Evolutionary conservation across 2,329 filamentous ascomycete species (phyloP).

Genomic region (Amauroascus niger): DNA sequence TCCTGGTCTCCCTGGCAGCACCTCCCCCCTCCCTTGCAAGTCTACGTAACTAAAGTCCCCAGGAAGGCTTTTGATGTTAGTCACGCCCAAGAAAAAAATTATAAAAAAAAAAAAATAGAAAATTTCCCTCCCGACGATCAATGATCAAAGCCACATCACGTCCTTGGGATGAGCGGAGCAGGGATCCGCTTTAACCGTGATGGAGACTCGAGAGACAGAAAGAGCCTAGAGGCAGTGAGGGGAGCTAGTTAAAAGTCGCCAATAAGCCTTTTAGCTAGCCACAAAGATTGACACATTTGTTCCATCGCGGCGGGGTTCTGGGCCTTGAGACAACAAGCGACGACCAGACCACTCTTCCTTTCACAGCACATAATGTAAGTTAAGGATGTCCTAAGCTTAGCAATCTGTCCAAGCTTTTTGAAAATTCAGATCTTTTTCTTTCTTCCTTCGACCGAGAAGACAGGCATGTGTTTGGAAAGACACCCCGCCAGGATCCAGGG

Average conservation of each 20-base stretch:
- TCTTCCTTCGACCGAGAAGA: neutral
- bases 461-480: neutral
- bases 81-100: neutral
- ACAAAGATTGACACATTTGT: neutral
- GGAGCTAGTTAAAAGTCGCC: neutral
- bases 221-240: too few relatives aligned
- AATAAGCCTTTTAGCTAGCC: neutral
- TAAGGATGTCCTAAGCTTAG: too few relatives aligned
- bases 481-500: too few relatives aligned
- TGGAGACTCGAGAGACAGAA: neutral
- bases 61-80: neutral
- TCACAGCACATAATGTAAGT: too few relatives aligned
- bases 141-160: slow-evolving; percentile 2
- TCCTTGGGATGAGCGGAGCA: neutral
- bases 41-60: neutral
- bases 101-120: too few relatives aligned
- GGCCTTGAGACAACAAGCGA: neutral
- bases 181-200: slow-evolving; percentile 7
- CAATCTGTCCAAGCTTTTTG: neutral
- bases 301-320: neutral
- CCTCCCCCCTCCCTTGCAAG: neutral
- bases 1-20: neutral
- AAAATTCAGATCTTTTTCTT: neutral
- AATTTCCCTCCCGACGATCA: slow-evolving; percentile 1
- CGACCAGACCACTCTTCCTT: neutral